Conservation (phyloP, 345 rosid species). For the Capsella bursapastoris region DNA sequence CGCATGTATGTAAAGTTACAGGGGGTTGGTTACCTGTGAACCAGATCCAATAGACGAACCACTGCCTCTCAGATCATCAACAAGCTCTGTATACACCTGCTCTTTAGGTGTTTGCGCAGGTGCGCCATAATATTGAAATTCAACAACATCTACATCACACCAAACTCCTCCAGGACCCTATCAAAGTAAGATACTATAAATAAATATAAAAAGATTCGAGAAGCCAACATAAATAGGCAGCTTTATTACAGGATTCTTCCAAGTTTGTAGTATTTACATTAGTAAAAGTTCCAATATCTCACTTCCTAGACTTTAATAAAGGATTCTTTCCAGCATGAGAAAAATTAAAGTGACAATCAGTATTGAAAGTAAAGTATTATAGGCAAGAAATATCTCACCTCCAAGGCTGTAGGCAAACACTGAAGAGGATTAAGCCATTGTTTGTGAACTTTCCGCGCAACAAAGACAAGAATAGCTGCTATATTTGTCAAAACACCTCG, state of each 20-base stretch:
- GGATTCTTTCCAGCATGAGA: not conserved
- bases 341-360: no score
- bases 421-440: conserved; percentile 82
- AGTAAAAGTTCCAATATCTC: not conserved
- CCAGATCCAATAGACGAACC: conserved; percentile 78
- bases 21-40: conserved; percentile 61
- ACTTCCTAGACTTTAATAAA: not conserved
- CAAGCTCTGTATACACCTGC: conserved; percentile 76
- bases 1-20: not conserved
- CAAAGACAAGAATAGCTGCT: conserved; percentile 80
- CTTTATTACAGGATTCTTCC: not conserved
- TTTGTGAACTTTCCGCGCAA: conserved; percentile 78
- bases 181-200: not conserved
- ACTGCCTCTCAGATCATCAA: conserved; percentile 76
- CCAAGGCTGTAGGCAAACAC: conserved; percentile 74
- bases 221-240: not conserved
- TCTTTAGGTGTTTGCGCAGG: conserved; percentile 80
- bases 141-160: conserved; percentile 91
- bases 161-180: conserved; percentile 92
- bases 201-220: not conserved
- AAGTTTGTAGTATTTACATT: not conserved
- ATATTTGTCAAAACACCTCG: conserved; percentile 67
- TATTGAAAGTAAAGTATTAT: not conserved
- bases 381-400: conserved; percentile 49
- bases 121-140: conserved; percentile 80